phyloP scores from a whole-genome alignment of 2,329 filamentous ascomycete species.

The Hortaea sp. region DNA sequence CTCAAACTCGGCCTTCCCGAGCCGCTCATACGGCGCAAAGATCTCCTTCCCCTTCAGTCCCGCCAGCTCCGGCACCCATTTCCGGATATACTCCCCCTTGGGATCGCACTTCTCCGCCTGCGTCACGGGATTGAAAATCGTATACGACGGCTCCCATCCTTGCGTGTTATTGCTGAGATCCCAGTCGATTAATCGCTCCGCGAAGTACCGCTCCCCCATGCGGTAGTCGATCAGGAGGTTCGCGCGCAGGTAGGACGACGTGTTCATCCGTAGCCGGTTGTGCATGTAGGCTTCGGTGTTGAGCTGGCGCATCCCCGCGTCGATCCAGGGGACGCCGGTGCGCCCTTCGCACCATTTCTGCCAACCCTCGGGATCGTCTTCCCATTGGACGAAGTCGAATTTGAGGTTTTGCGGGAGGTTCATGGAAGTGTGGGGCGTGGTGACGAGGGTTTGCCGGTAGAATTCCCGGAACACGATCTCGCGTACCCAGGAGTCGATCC shows the following conservation, averaged over 20 bases:
- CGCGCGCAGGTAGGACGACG: slow-evolving; percentile 37
- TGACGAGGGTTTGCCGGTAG: slow-evolving; percentile 39
- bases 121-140: slow-evolving; percentile 51
- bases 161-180: slow-evolving; percentile 43
- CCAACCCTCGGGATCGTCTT: slow-evolving; percentile 41
- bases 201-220: slow-evolving; percentile 41
- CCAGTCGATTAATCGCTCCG: slow-evolving; percentile 39
- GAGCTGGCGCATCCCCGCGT: slow-evolving; percentile 43
- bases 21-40: slow-evolving; percentile 37
- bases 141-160: slow-evolving; percentile 43
- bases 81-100: slow-evolving; percentile 68
- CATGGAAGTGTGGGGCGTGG: slow-evolving; percentile 40
- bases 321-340: slow-evolving; percentile 41
- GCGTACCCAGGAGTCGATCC: slow-evolving; percentile 37
- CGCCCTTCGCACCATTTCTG: slow-evolving; percentile 38
- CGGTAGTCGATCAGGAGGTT: slow-evolving; percentile 43
- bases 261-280: slow-evolving; percentile 43
- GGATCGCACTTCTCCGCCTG: slow-evolving; percentile 79
- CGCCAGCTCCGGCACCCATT: slow-evolving; percentile 69
- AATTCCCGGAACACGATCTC: slow-evolving; percentile 44
- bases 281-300: slow-evolving; percentile 43
- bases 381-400: slow-evolving; percentile 42
- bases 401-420: slow-evolving; percentile 38
- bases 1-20: slow-evolving; percentile 39
- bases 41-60: slow-evolving; percentile 39